Base-by-base conservation (phyloP, 768 basidiomycete genomes). In the Mycena galericulata region DNA sequence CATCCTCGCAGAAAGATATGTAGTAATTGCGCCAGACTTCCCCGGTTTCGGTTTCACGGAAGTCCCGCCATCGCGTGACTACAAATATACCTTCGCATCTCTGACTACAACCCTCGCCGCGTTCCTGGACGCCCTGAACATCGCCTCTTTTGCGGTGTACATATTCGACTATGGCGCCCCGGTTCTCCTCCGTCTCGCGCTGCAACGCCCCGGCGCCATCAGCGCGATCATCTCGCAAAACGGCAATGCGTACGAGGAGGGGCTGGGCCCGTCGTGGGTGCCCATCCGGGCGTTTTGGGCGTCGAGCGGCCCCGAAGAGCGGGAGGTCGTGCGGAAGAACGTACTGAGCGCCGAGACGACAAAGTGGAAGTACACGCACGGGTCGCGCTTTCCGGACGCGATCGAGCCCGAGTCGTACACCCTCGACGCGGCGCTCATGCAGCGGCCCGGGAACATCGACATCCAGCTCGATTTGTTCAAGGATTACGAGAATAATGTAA, bases 11-110 rank as follows among this genome's bases (percentile, higher is more conserved):
- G 49, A 71, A 22, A 74, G 77, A 29, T 85, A 84, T 76, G 80
- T 74, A 24, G 78, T 86, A 27, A 47, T 79, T 72, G 85, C 86
- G 0, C 86, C 86, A 27, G 86, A 87, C 68, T 73, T 86, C 5
- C 85, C 85, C 1, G 85, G 83, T 0, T 88, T 83, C 65, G 86
- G 87, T 9, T 84, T 85, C 71, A 87, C 86, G n/a, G 68, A 70
- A 20, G 79, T 82, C 32, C 81, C 83, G 4, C 72, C 72, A 7
- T 71, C 70, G 34, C 79, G 81, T 58, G 72, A 74, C 30, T 84
- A 82, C 69, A 68, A 74, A 41, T 82, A 81, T 65, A 80, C 79
- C 2, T 88, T 88, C 74, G 82, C 77, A 29, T 78, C 72, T 51
- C 69, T 87, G 10, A 75, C 81, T 2, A 69, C 73, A 49, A 84